Conservation (phyloP, 176 grass and related monocot genomes). For the Avena atlantica region DNA sequence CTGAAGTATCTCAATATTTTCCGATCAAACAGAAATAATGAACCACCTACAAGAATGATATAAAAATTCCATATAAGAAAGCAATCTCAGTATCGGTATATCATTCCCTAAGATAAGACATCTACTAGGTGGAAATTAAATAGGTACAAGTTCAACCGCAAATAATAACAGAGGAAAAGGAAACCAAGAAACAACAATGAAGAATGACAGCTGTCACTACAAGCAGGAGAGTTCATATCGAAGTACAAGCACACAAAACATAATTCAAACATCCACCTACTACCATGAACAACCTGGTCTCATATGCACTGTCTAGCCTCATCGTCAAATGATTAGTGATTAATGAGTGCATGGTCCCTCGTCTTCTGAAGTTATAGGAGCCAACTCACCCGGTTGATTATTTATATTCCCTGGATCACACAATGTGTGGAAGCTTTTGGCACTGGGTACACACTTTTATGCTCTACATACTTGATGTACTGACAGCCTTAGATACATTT, state of each 20-base stretch:
- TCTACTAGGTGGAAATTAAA: slow-evolving; percentile 12
- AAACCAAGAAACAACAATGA: slow-evolving; percentile 11
- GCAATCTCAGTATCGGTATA: not conserved
- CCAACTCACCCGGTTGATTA: not conserved
- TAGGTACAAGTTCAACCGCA: slow-evolving; percentile 1
- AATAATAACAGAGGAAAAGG: not conserved
- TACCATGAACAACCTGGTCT: not conserved
- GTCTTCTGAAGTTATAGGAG: slow-evolving; percentile 15
- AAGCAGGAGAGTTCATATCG: not conserved
- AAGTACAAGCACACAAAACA: not conserved
- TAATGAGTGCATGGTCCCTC: not conserved
- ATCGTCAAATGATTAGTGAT: slow-evolving; percentile 31
- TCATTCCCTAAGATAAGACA: slow-evolving; percentile 2
- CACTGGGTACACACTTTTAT: too few relatives aligned
- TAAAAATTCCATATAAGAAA: slow-evolving; percentile 31
- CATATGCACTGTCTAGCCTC: not conserved
- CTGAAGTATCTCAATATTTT: slow-evolving; percentile 95
- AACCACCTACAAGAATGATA: slow-evolving; percentile 63
- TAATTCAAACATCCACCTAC: slow-evolving; percentile 3
- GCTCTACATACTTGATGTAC: not conserved
- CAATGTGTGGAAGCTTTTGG: too few relatives aligned
- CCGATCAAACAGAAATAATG: slow-evolving; percentile 83
- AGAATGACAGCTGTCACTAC: not conserved
- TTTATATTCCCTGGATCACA: slow-evolving; percentile 26
- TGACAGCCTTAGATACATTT: not conserved